These are phyloP conservation scores for Piromyces sp. DNA, from an alignment of 192 early-diverging fungal species.

Conservation along the genomic window DNA sequence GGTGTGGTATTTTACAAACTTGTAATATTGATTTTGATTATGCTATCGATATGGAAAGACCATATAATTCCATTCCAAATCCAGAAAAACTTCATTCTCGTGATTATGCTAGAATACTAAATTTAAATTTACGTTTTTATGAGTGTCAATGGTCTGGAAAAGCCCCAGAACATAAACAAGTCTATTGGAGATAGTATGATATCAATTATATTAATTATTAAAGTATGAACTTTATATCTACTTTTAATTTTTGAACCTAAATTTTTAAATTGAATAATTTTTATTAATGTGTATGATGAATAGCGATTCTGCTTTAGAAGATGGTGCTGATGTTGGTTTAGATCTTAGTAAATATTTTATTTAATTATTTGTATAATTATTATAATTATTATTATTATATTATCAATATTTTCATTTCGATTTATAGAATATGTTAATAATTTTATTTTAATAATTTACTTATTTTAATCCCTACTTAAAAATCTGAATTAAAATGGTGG, in stretches of 20 bases:
- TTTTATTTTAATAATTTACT: too few species aligned
- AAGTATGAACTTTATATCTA: too few species aligned
- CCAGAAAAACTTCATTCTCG: background rate
- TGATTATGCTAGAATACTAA: background rate
- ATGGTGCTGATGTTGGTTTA: slow-evolving; percentile 16
- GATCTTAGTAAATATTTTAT: slow-evolving; percentile 12
- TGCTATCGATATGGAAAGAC: background rate
- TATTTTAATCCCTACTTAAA: too few species aligned
- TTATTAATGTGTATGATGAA: too few species aligned
- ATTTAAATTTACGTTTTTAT: background rate
- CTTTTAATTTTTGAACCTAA: too few species aligned
- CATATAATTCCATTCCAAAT: background rate
- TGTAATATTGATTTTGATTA: background rate
- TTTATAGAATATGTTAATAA: too few species aligned
- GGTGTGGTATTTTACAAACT: background rate
- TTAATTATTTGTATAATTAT: too few species aligned
- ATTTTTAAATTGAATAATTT: too few species aligned
- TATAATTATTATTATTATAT: too few species aligned
- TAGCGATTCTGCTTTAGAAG: slow-evolving; percentile 16
- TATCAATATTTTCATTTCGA: too few species aligned
- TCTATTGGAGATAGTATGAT: background rate
- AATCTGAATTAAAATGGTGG: too few species aligned
- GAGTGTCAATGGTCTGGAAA: background rate
- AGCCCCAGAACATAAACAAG: background rate
- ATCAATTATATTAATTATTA: background rate